A percentile compares a stretch with the other conserved stretches of the same genome.
Evolutionary conservation across 371 early-diverging fungal species (phyloP).

Genomic region (Mucor sp.): DNA sequence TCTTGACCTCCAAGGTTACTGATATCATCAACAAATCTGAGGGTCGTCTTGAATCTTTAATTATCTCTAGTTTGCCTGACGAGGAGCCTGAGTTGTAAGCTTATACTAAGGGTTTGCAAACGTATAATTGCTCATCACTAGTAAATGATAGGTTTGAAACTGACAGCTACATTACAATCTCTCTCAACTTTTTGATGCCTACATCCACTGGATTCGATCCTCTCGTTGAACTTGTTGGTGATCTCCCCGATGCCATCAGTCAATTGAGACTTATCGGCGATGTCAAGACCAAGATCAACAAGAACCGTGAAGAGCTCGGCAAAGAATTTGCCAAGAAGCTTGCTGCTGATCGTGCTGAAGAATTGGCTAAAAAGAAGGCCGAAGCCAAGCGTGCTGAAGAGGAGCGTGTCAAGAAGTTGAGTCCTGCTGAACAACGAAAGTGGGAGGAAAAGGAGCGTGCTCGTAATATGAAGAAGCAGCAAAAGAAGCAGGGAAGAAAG

Average conservation of each 20-base stretch:
- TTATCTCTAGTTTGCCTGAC: constrained; percentile 51
- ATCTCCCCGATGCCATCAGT: constrained; percentile 34
- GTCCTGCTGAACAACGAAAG: constrained; percentile 73
- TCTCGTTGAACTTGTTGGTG: constrained; percentile 38
- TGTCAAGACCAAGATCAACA: constrained; percentile 37
- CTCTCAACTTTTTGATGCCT: constrained; percentile 29
- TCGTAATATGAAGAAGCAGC: constrained; percentile 62
- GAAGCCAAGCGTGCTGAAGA: constrained; percentile 74
- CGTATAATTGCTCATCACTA: not conserved
- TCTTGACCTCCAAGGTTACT: constrained; percentile 39
- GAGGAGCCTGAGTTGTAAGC: constrained; percentile 44
- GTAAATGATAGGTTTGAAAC: constrained; percentile 8
- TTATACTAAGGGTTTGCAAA: not conserved
- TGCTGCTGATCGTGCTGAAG: constrained; percentile 55
- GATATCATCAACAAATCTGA: constrained; percentile 38
- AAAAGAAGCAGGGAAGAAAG: constrained; percentile 49
- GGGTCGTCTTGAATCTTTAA: constrained; percentile 38
- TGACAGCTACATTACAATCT: constrained; percentile 12
- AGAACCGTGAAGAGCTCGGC: constrained; percentile 48
- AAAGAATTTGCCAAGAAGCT: constrained; percentile 51
- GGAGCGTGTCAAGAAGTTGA: constrained; percentile 62
- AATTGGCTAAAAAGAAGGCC: constrained; percentile 50
- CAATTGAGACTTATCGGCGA: constrained; percentile 28
- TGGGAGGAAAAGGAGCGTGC: constrained; percentile 75
- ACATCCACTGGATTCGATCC: constrained; percentile 22